Conservation (phyloP, 768 basidiomycete genomes). For the Lactarius deliciosus region DNA sequence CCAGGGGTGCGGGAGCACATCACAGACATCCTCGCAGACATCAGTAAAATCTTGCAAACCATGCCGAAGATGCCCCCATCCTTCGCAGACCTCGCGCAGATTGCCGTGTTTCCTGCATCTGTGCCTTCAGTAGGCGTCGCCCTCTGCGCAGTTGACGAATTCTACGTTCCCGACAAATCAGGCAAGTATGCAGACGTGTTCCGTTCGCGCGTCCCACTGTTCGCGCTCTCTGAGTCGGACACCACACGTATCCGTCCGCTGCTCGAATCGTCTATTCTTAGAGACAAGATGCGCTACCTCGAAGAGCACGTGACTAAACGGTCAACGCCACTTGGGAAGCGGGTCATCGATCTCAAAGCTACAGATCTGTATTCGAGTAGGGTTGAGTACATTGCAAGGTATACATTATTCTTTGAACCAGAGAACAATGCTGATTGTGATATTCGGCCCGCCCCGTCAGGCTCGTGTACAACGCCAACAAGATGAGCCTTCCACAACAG, state of each 20-base stretch:
- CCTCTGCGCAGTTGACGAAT: slow-evolving; percentile 14
- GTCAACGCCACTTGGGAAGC: slow-evolving; percentile 16
- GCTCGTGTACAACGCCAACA: slow-evolving; percentile 14
- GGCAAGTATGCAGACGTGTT: slow-evolving; percentile 26
- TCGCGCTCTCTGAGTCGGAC: slow-evolving; percentile 19
- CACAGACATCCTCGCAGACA: slow-evolving; percentile 28
- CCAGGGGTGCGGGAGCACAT: slow-evolving; percentile 1
- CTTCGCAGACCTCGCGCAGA: slow-evolving; percentile 13
- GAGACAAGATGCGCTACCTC: slow-evolving; percentile 20
- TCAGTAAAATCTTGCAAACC: slow-evolving; percentile 14
- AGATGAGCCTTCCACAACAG: slow-evolving; percentile 11
- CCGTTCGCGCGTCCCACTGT: slow-evolving; percentile 18
- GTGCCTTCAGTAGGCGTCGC: slow-evolving; percentile 9
- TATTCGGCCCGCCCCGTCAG: not conserved
- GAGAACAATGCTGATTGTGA: not conserved
- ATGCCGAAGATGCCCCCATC: not conserved
- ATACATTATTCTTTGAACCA: not conserved
- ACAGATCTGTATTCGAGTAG: slow-evolving; percentile 26
- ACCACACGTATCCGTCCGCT: slow-evolving; percentile 18
- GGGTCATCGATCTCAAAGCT: slow-evolving; percentile 9
- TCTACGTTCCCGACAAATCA: slow-evolving; percentile 32
- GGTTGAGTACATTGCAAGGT: slow-evolving; percentile 24
- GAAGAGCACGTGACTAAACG: slow-evolving; percentile 11
- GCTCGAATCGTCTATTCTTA: slow-evolving; percentile 23
- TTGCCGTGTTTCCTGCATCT: slow-evolving; percentile 24